Evolutionary conservation across 495 filamentous ascomycete species (phyloP).

Genomic region (Pseudomonodictys pantanalensis): DNA sequence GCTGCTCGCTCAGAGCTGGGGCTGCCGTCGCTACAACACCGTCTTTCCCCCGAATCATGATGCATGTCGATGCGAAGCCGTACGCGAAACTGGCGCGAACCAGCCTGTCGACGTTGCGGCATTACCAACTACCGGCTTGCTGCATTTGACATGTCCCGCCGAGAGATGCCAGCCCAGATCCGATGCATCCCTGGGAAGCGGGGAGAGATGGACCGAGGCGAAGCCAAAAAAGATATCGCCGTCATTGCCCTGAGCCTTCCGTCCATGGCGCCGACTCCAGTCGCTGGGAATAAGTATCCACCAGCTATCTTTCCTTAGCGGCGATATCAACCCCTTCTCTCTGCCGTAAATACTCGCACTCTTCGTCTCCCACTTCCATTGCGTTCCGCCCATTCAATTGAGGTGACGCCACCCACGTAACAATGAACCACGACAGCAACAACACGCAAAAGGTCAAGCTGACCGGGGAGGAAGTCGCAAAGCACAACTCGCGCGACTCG

Average conservation of each 20-base stretch:
- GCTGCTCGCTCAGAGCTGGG: background rate
- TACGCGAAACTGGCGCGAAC: background rate
- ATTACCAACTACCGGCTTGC: constrained; percentile 9
- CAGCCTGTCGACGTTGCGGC: background rate
- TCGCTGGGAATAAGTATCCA: constrained; percentile 8
- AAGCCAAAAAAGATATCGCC: background rate
- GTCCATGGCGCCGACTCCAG: background rate
- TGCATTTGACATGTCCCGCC: constrained; percentile 6
- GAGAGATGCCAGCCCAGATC: background rate
- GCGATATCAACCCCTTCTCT: too few relatives aligned
- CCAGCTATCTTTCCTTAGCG: too few relatives aligned
- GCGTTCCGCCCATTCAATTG: background rate
- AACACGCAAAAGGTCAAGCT: constrained; percentile 45
- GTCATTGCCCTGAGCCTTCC: constrained; percentile 22
- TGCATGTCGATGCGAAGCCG: too few relatives aligned
- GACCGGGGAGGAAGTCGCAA: constrained; percentile 61
- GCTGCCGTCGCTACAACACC: too few relatives aligned
- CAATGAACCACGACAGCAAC: constrained; percentile 41
- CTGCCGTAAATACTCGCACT: background rate
- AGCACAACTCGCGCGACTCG: constrained; percentile 65
- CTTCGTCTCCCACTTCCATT: background rate
- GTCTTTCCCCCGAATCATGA: too few relatives aligned
- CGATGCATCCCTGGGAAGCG: background rate
- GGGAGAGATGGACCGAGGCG: constrained; percentile 18
- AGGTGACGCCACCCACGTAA: constrained; percentile 4